Conservation (phyloP, 78 protist species). For the Bigelowiella natans region DNA sequence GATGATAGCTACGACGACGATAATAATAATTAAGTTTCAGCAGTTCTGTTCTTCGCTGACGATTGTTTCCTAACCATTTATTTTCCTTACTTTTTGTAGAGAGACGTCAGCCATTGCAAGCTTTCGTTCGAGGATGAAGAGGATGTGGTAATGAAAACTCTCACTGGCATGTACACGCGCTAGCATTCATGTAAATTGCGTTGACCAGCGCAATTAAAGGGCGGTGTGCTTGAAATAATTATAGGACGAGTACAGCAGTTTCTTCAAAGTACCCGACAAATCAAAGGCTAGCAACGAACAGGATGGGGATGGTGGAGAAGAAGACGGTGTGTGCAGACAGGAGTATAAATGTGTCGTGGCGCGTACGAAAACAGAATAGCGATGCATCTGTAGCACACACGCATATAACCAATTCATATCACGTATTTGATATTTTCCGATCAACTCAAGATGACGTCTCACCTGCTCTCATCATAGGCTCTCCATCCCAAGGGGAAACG, state of each 20-base stretch:
- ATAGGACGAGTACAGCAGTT: neutral
- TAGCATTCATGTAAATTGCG: neutral
- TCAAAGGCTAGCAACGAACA: neutral
- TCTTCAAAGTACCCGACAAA: neutral
- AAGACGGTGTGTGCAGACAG: neutral
- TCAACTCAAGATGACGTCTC: too few species aligned
- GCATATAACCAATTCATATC: neutral
- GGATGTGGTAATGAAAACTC: neutral
- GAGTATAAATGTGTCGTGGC: neutral
- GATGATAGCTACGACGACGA: too few species aligned
- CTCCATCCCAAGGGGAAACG: too few species aligned
- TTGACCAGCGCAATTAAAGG: neutral
- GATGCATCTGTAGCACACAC: neutral
- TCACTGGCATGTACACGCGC: neutral
- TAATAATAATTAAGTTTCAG: too few species aligned
- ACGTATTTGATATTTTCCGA: neutral
- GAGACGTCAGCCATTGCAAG: neutral
- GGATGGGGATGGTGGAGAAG: neutral
- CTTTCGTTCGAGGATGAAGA: neutral
- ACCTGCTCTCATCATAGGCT: too few species aligned
- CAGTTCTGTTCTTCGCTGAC: too few species aligned
- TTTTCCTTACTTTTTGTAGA: neutral
- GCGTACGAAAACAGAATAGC: neutral
- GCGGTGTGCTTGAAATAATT: neutral
- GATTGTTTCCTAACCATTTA: neutral